phyloP scores from a whole-genome alignment of 2,329 filamentous ascomycete species.

The Aspergillus ibericus region DNA sequence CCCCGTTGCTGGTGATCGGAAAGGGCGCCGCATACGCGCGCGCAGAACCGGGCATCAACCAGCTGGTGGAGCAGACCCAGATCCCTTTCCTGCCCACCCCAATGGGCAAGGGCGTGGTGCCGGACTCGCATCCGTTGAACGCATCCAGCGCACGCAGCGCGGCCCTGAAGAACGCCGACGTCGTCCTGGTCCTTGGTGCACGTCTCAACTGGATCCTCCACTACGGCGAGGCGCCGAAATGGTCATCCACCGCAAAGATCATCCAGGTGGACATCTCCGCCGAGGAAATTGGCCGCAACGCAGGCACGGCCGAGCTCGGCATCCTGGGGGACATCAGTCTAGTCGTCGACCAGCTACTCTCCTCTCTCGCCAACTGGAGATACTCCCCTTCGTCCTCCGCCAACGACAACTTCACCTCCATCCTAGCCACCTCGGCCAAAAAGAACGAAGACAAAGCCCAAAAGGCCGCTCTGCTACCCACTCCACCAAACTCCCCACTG shows the following conservation, averaged over 20 bases:
- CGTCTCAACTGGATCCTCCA: conserved; percentile 61
- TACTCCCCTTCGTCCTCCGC: conserved; percentile 39
- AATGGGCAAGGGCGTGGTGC: conserved; percentile 60
- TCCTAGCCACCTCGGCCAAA: conserved; percentile 31
- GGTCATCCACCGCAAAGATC: conserved; percentile 51
- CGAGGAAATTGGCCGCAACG: conserved; percentile 56
- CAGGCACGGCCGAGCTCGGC: conserved; percentile 48
- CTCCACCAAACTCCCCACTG: conserved; percentile 40
- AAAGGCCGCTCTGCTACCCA: conserved; percentile 43
- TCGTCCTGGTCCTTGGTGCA: conserved; percentile 56
- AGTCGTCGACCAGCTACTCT: conserved; percentile 49
- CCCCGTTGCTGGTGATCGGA: conserved; percentile 55
- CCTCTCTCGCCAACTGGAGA: conserved; percentile 46
- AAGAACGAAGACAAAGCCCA: conserved; percentile 52
- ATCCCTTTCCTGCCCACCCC: conserved; percentile 60
- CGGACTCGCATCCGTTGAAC: conserved; percentile 56
- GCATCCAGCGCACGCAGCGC: conserved; percentile 55
- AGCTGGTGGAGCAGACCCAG: conserved; percentile 48
- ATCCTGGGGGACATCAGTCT: conserved; percentile 55
- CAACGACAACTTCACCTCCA: conserved; percentile 28
- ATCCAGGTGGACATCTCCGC: conserved; percentile 58
- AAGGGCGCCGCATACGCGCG: conserved; percentile 58
- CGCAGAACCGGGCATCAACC: conserved; percentile 48
- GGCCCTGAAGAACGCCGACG: conserved; percentile 55
- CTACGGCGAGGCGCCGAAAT: conserved; percentile 57